Evolutionary conservation across 108 stramenopile genomes (phyloP), one percentile per base, ranked within the genome.

Genomic region (Fragilariopsis cylindrus): DNA sequence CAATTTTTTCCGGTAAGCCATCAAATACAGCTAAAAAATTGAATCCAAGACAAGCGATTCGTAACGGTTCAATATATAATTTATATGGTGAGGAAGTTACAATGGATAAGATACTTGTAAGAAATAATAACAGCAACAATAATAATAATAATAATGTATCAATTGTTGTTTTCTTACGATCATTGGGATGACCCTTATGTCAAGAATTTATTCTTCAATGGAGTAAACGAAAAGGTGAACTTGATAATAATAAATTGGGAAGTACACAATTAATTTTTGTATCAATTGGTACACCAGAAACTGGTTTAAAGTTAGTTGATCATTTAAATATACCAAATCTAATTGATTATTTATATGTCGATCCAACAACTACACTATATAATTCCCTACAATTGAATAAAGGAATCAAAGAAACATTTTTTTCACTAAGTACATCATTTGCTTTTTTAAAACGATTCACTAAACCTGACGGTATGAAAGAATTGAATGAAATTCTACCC

Each of bases 151-250:
- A 81, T 21, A 62, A 73, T 6, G 81, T 79, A 11, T 83, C 85
- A 3, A 62, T 92, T 18, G 81, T 87, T 11, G 88, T 90, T 16
- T 81, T 90, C 13, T 74, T 90, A 12, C 68, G 91, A 55, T 84
- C 82, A 2, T 81, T 92, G 57, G 91, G 91, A 53, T 92, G 91
- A 92, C 91, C 91, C 69, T 80, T 92, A 60, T 92, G 91, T 75
- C 91, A 92, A 83, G 91, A 92, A 86, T 83, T 80, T 71, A 87
- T 92, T 57, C 76, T 90, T 41, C 89, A 92, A 73, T 92, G 87
- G 75, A 80, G 79, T 30, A 68, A 78, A 46, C 63, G 70, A 49
- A 75, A 80, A 74, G 60, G 79, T 41, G 81, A 90, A 74, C 88
- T 90, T 71, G 73, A 85, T 65, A 80, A 64, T 43, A 4, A 12